Percentiles rank a stretch among this genome's conserved stretches.
Conservation (phyloP, 345 rosid species). For the Salix caprea region DNA sequence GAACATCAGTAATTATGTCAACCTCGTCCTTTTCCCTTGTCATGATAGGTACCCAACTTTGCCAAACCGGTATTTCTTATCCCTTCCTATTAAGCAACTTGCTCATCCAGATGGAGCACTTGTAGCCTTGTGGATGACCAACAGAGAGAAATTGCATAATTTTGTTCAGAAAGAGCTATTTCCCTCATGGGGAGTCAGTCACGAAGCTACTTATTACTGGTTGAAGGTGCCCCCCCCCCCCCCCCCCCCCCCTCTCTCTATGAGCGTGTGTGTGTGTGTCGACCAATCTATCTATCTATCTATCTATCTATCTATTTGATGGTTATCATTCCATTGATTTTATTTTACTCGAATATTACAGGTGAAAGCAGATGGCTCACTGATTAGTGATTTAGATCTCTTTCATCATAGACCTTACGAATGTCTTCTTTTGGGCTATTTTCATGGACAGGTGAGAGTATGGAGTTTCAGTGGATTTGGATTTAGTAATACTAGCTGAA, state of each 20-base stretch:
- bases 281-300: neutral
- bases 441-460: slow-evolving; percentile 39
- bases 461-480: neutral
- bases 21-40: neutral
- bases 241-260: neutral
- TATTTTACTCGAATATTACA: slow-evolving; percentile 20
- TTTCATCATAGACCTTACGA: slow-evolving; percentile 93
- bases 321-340: slow-evolving; percentile 12
- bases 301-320: slow-evolving; percentile 2
- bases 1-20: neutral
- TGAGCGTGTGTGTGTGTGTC: accelerated
- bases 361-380: slow-evolving; percentile 81
- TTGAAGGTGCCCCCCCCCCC: slow-evolving; percentile 54
- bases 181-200: slow-evolving; percentile 69
- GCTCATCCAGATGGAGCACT: slow-evolving; percentile 70
- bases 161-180: slow-evolving; percentile 75
- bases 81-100: slow-evolving; percentile 75
- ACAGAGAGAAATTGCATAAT: slow-evolving; percentile 67
- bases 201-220: slow-evolving; percentile 61
- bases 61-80: slow-evolving; percentile 74
- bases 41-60: slow-evolving; percentile 70
- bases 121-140: slow-evolving; percentile 90
- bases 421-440: slow-evolving; percentile 72
- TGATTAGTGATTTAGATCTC: slow-evolving; percentile 70
- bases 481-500: neutral